Evolutionary conservation across 495 filamentous ascomycete species (phyloP), one percentile per base, ranked within the genome.

Genomic region (Aspergillus leporis): DNA sequence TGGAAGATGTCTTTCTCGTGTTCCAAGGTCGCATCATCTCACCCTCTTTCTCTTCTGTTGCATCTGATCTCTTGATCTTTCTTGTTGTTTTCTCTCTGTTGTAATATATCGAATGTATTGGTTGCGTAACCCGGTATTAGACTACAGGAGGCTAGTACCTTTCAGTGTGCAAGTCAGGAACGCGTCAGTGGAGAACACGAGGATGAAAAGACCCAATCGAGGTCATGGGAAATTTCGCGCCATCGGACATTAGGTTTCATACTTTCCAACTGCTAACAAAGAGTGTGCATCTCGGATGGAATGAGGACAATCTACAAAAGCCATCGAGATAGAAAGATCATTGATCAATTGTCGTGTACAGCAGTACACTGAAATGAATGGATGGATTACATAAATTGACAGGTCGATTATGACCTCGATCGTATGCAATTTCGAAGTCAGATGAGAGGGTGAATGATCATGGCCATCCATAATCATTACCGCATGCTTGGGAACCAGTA

Each of bases 81-180:
- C 34, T 19, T 16, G 12, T 10, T 19, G 41, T n/a, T 21, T 19
- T 5, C 34, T 30, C 41, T 13, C 52, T 52, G 21, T 25, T 22
- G 47, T 58, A 32, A 43, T 58, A 31, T 36, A 51, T 4, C 7
- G 25, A 43, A 43, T 51, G 32, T 51, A 51, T 45, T 23, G 13
- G 23, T 43, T 23, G 43, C 40, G 58, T 60, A 55, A 60, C 54
- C 48, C n/a, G 55, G 45, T 53, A 55, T 34, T 16, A 28, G 28
- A 21, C 41, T 45, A 31, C 28, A 30, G 21, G 53, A 38, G 7
- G 25, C 52, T 61, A 43, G 54, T 58, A 41, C 38, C 49, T 43
- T 66, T 51, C 25, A 59, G 41, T 58, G 60, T 55, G 34, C 64
- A 70, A 70, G 67, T 70, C 67, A 70, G 67, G 67, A 67, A 70